These are phyloP conservation scores for Solanum sparsipilum DNA, from an alignment of 257 asterid genomes.

Conservation along the genomic window DNA sequence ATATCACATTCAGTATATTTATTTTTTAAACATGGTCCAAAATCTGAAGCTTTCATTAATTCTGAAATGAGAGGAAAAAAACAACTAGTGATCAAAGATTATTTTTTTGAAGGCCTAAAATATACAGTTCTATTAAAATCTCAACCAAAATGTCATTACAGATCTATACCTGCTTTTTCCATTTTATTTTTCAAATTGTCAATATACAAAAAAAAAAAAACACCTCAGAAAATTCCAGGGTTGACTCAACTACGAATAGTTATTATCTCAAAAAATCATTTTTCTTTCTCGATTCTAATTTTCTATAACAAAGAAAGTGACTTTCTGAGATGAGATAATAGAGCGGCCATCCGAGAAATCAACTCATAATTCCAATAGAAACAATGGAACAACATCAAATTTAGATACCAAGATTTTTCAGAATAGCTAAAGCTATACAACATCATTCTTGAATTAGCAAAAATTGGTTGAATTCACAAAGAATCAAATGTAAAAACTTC, in stretches of 20 bases:
- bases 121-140: neutral
- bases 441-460: neutral
- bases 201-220: neutral
- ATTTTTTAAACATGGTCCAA: neutral
- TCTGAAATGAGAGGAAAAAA: neutral
- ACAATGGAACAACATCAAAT: neutral
- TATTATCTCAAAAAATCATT: neutral
- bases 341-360: neutral
- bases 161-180: slow-evolving; percentile 26
- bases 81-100: neutral
- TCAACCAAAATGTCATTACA: slow-evolving; percentile 1
- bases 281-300: neutral
- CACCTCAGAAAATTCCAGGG: neutral
- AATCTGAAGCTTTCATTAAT: neutral
- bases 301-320: neutral
- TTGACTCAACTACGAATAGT: neutral
- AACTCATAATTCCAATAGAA: neutral
- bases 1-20: neutral
- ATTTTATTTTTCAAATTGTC: neutral
- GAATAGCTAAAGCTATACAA: neutral
- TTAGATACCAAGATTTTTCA: neutral
- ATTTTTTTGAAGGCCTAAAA: neutral
- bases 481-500: neutral
- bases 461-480: neutral
- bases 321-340: neutral